Evolutionary conservation across 192 early-diverging fungal genomes (phyloP).

Genomic region (Backusella psychrophila): DNA sequence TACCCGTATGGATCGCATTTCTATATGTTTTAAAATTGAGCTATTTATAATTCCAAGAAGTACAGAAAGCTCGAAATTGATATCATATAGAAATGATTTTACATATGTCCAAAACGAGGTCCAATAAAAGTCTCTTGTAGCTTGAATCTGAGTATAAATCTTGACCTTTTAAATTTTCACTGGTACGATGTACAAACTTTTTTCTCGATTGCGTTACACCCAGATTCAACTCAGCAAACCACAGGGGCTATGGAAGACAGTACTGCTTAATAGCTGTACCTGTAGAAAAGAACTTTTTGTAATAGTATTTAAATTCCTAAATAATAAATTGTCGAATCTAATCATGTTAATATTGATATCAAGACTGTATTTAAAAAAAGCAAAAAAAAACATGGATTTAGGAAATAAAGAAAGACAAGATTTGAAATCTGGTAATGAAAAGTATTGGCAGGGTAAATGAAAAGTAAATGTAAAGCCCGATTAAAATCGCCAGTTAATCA

Average conservation of each 20-base stretch:
- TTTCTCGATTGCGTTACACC: background rate
- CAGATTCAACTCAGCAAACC: background rate
- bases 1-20: no score
- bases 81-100: background rate
- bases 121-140: background rate
- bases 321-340: background rate
- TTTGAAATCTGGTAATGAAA: background rate
- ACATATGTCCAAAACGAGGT: background rate
- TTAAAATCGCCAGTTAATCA: background rate
- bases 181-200: background rate
- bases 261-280: background rate
- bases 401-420: background rate
- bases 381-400: background rate
- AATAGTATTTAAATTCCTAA: background rate
- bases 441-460: background rate
- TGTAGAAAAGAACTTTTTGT: background rate
- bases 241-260: background rate
- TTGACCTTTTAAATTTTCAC: background rate
- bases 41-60: background rate
- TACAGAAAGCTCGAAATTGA: background rate
- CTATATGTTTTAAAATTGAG: background rate
- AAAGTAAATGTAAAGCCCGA: background rate
- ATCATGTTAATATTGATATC: background rate
- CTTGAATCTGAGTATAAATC: background rate
- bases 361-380: background rate